Percentiles rank a stretch among this genome's conserved stretches.
phyloP scores from a whole-genome alignment of 179 eudicot species.

The Beta lomatogona region DNA sequence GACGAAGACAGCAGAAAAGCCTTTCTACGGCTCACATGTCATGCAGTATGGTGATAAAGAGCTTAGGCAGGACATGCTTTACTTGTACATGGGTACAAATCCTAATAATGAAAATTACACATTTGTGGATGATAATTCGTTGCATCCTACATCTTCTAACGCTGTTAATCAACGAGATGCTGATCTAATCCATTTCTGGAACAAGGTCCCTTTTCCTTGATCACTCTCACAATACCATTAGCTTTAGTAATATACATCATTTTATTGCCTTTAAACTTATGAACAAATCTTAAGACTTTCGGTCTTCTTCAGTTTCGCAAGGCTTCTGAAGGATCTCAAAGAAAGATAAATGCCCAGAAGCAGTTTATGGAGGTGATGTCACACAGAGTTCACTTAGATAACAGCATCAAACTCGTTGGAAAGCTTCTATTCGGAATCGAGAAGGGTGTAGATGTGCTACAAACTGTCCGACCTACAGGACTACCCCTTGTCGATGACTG shows the following conservation, averaged over 20 bases:
- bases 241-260: background rate
- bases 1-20: constrained; percentile 54
- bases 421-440: constrained; percentile 78
- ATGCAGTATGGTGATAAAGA: constrained; percentile 84
- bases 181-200: constrained; percentile 89
- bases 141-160: constrained; percentile 39
- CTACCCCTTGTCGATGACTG: constrained; percentile 86
- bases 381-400: constrained; percentile 75
- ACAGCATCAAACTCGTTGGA: constrained; percentile 59
- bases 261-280: background rate
- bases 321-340: constrained; percentile 80
- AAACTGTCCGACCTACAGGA: constrained; percentile 66
- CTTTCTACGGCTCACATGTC: constrained; percentile 75
- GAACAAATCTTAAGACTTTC: background rate
- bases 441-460: constrained; percentile 57
- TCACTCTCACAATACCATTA: background rate
- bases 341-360: constrained; percentile 68
- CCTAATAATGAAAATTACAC: constrained; percentile 84
- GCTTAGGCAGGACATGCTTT: constrained; percentile 50
- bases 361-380: constrained; percentile 70
- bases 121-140: constrained; percentile 44
- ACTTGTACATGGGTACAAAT: constrained; percentile 72
- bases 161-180: constrained; percentile 90
- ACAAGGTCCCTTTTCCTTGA: constrained; percentile 50
- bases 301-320: constrained; percentile 52